Evolutionary conservation across 257 asterid genomes (phyloP), one percentile per base, ranked within the genome.

Genomic region (Primulina tabacum): DNA sequence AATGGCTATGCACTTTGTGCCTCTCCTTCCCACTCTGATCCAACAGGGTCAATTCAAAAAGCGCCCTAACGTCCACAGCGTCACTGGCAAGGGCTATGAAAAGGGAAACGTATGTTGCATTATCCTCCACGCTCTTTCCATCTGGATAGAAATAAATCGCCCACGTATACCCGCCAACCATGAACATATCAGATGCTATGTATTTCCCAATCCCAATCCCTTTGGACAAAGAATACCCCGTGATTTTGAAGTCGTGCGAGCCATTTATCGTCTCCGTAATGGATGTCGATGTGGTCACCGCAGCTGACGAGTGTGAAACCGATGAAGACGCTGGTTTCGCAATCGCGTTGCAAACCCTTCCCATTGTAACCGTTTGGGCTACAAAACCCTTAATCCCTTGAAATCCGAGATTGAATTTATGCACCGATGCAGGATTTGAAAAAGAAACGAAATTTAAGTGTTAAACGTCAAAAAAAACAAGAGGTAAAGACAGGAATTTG

Each of bases 1-100:
- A 93, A 85, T 93, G 99, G 81, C 86, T 93, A 71, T 88, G 97
- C 78, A 92, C 88, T 88, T 90, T 90, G 82, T 93, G 97, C 86
- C 88, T 89, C 83, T 78, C 95, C 83, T 79, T 85, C 61, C 97
- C 97, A 75, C 97, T 90, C 83, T 90, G 99, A 79, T 93, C 99
- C 72, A 87, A 69, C 59, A 93, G 89, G 28, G 90, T 88, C 71
- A 90, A 79, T 85, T 93, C 97, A 71, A 93, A 93, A 53, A 93
- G 95, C 62, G 96, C 99, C 78, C 95, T 85, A 2, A 90, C 95
- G 28, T 93, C 97, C 71, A 88, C 78, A 2, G 92, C 99, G 75
- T 90, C 97, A 37, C 95, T 87, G 2, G 96, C 97, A 35, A 90
- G 68, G 18, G 94, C 96, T 62, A 90, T 87, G 73, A 88, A 93